Conservation (phyloP, 2,329 filamentous ascomycete species). For the Botrytis medusae region DNA sequence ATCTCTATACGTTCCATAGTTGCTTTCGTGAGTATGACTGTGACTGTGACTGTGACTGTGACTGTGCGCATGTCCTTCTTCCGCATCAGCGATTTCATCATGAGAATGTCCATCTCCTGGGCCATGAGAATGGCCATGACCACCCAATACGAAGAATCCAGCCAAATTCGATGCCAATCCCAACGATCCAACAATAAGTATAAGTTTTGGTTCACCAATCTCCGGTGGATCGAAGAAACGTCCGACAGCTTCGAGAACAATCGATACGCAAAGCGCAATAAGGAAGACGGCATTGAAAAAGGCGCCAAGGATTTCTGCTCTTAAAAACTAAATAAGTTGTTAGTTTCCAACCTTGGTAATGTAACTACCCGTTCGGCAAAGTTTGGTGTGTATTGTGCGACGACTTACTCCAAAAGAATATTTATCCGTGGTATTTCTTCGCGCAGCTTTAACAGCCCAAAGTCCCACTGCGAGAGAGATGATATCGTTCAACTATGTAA, state of each 20-base stretch:
- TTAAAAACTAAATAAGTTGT: slow-evolving; percentile 69
- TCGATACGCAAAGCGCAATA: slow-evolving; percentile 92
- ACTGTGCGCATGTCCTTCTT: slow-evolving; percentile 40
- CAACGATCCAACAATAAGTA: slow-evolving; percentile 83
- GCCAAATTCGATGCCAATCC: slow-evolving; percentile 86
- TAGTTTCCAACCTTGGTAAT: background rate
- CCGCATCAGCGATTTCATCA: slow-evolving; percentile 36
- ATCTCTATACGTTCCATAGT: slow-evolving; percentile 28
- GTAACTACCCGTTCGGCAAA: slow-evolving; percentile 32
- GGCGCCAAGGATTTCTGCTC: slow-evolving; percentile 92
- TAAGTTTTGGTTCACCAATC: slow-evolving; percentile 80
- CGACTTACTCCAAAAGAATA: slow-evolving; percentile 87
- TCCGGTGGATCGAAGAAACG: slow-evolving; percentile 88
- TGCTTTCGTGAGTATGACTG: slow-evolving; percentile 44
- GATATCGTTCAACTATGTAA: slow-evolving; percentile 85
- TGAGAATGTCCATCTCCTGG: slow-evolving; percentile 51
- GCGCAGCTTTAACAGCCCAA: slow-evolving; percentile 91
- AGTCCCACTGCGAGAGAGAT: slow-evolving; percentile 88
- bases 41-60: slow-evolving; percentile 52
- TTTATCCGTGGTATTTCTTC: slow-evolving; percentile 80
- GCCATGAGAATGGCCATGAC: slow-evolving; percentile 83
- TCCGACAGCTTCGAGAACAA: slow-evolving; percentile 91
- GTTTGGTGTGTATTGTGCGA: background rate
- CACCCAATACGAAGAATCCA: slow-evolving; percentile 87
- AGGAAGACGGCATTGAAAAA: slow-evolving; percentile 97